phyloP scores from a whole-genome alignment of 441 rosid species.

The Corymbia calophylla region DNA sequence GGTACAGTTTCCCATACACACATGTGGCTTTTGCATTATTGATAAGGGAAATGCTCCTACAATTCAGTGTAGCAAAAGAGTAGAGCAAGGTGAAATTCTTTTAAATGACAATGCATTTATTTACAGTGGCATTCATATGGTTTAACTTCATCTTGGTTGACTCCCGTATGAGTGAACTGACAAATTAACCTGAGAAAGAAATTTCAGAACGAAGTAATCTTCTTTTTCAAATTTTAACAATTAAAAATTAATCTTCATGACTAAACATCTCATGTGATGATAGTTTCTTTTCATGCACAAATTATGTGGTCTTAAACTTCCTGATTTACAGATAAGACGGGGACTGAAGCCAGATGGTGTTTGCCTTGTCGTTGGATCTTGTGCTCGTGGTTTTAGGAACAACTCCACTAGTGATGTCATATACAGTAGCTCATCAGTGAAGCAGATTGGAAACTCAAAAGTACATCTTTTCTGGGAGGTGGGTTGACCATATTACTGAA shows the following conservation, averaged over 20 bases:
- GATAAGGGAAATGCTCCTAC: background rate
- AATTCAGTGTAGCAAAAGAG: background rate
- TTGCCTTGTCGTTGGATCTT: slow-evolving; percentile 96
- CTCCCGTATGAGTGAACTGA: background rate
- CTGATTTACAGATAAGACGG: slow-evolving; percentile 53
- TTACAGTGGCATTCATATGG: background rate
- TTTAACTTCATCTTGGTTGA: background rate
- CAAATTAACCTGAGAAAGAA: background rate
- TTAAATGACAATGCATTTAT: background rate
- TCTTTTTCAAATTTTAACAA: background rate
- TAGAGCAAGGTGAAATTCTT: background rate
- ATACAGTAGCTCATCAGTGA: slow-evolving; percentile 68
- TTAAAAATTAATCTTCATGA: background rate
- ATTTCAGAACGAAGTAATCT: background rate
- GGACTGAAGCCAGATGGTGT: slow-evolving; percentile 92
- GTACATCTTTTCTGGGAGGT: slow-evolving; percentile 98
- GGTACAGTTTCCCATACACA: slow-evolving; percentile 29
- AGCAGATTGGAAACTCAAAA: slow-evolving; percentile 56
- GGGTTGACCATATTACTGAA: slow-evolving; percentile 1
- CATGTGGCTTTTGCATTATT: background rate
- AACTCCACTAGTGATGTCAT: slow-evolving; percentile 83
- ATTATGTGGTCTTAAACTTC: background rate
- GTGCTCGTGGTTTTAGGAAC: slow-evolving; percentile 78
- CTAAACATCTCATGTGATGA: background rate
- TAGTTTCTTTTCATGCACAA: background rate